Conservation (phyloP, 2,329 filamentous ascomycete genomes). For the Drechslerella dactyloides region DNA sequence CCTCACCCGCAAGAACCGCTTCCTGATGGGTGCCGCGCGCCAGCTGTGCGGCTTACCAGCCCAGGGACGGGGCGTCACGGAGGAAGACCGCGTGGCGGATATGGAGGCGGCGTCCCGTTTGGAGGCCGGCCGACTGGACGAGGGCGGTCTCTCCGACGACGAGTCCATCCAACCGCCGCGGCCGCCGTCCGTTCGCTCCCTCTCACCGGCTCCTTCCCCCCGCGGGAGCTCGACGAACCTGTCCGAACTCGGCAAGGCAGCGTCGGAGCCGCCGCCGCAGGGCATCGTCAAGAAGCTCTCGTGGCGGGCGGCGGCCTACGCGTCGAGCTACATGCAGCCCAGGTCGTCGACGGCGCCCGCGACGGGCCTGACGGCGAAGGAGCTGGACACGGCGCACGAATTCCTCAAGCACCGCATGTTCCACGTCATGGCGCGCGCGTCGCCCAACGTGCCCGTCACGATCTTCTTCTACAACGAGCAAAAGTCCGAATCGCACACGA, state of each 20-base stretch:
- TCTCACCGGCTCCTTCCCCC: conserved; percentile 53
- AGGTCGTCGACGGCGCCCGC: conserved; percentile 33
- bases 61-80: conserved; percentile 62
- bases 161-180: conserved; percentile 54
- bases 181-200: conserved; percentile 58
- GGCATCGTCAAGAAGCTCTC: conserved; percentile 49
- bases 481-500: conserved; percentile 80
- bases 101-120: conserved; percentile 41
- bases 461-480: conserved; percentile 93
- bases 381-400: conserved; percentile 79
- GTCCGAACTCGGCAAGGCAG: conserved; percentile 23
- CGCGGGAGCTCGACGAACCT: conserved; percentile 36
- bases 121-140: conserved; percentile 52
- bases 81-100: conserved; percentile 54
- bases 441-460: conserved; percentile 78
- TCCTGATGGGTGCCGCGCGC: conserved; percentile 83
- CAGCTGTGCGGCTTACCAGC: conserved; percentile 85
- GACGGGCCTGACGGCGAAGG: conserved; percentile 69
- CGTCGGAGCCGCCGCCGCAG: conserved; percentile 51
- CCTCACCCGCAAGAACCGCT: conserved; percentile 82
- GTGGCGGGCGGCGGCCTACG: conserved; percentile 37
- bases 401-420: conserved; percentile 86
- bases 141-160: conserved; percentile 59
- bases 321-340: conserved; percentile 34
- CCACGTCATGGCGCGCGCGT: conserved; percentile 86